phyloP scores from a whole-genome alignment of 2,329 filamentous ascomycete species.

The Fusarium hostae region DNA sequence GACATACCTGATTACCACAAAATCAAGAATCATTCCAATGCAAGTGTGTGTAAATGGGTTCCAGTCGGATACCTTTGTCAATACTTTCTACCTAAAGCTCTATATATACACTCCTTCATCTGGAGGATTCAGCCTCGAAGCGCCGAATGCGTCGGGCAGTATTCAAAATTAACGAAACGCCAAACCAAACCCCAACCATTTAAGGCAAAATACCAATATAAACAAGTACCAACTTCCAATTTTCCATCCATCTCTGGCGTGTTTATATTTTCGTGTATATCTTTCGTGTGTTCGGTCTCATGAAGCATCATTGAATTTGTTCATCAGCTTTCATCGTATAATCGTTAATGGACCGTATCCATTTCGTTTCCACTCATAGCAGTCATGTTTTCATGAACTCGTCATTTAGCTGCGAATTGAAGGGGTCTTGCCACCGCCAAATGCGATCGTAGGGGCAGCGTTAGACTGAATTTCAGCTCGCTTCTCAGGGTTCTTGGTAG shows the following conservation, averaged over 20 bases:
- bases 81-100: background rate
- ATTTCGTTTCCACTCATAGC: constrained; percentile 6
- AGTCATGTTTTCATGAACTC: constrained; percentile 7
- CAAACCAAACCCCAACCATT: background rate
- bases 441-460: constrained; percentile 31
- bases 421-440: constrained; percentile 35
- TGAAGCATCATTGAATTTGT: background rate
- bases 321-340: constrained; percentile 9
- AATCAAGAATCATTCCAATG: background rate
- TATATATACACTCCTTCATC: background rate
- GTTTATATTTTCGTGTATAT: background rate
- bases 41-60: background rate
- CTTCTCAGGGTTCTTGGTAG: constrained; percentile 57
- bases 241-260: background rate
- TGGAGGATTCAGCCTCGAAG: background rate
- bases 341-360: constrained; percentile 7
- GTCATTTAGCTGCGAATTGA: constrained; percentile 35
- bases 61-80: background rate
- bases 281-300: background rate
- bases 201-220: background rate
- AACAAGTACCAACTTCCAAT: background rate
- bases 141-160: background rate
- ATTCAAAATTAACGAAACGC: background rate
- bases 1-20: no score
- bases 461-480: constrained; percentile 43